Evolutionary conservation across 2,329 filamentous ascomycete genomes (phyloP), one percentile per base, ranked within the genome.

Genomic region (Xylariales sp.): DNA sequence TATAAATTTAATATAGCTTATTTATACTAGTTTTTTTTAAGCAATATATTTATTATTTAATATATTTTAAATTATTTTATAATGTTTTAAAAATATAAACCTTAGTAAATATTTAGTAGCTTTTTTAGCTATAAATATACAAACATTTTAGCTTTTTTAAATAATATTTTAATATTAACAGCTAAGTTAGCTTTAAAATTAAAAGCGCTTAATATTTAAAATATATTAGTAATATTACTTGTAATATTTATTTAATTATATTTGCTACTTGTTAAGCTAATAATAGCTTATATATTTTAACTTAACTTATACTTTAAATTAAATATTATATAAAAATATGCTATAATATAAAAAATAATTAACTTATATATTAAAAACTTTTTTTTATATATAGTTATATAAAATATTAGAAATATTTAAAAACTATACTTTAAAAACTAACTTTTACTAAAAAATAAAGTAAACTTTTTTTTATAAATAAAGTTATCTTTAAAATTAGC

Each of bases 11-110:
- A 23, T 23, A n/a, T 53, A 36, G 36, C 30, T 53, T 53, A 53
- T 9, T 53, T 53, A 12, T 53, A 5, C n/a, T 53, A 36, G n/a
- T 53, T 36, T 53, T 53, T n/a, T 34, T 9, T 36, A n/a, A 53
- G 14, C 36, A 53, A 36, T 36, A 36, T 53, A 18, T 53, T 53
- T 34, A 53, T 9, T 36, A 53, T 53, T 1, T 36, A 36, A 36
- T 18, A 53, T 53, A 3, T 1, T 36, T 10, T 18, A 18, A 53
- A 53, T 14, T 53, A 3, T 36, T 53, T 8, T 36, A 16, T 8
- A 36, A 53, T 18, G 1, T 53, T 9, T 9, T 36, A 53, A 36
- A 53, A 8, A 53, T 53, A 30, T 36, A 53, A 36, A 5, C 32
- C 18, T 36, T 53, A 36, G 16, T 53, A 36, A 14, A 50, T 50